phyloP scores from a whole-genome alignment of 164 flowering plant species.

The Aristolochia contorta region DNA sequence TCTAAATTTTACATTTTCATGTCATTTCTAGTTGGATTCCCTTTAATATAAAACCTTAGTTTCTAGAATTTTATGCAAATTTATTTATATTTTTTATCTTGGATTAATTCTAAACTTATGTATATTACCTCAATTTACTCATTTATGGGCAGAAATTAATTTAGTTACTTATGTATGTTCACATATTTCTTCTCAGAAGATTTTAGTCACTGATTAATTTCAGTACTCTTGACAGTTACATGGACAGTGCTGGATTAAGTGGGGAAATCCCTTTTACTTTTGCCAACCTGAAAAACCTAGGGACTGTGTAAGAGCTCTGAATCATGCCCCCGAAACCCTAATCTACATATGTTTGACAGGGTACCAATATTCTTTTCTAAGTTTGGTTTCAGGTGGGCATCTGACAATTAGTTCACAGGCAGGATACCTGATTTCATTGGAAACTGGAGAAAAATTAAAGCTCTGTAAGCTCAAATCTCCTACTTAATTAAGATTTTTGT shows the following conservation, averaged over 20 bases:
- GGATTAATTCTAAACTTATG: too few species aligned
- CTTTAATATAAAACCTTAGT: too few species aligned
- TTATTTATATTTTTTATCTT: too few species aligned
- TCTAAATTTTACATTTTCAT: too few species aligned
- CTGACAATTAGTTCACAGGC: constrained; percentile 56
- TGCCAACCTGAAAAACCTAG: constrained; percentile 16
- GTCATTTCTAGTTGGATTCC: too few species aligned
- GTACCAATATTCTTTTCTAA: not conserved
- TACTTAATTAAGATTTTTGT: too few species aligned
- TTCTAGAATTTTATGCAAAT: too few species aligned
- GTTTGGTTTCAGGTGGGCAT: constrained; percentile 47
- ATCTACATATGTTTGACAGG: not conserved
- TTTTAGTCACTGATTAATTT: not conserved
- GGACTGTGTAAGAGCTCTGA: constrained; percentile 19
- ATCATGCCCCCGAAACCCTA: not conserved
- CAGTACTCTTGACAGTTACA: constrained; percentile 20
- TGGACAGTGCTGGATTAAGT: constrained; percentile 30
- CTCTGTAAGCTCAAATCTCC: constrained; percentile 23
- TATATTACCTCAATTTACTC: too few species aligned
- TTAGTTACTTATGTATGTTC: not conserved
- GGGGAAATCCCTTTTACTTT: constrained; percentile 35
- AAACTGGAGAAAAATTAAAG: constrained; percentile 42
- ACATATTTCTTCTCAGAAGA: not conserved
- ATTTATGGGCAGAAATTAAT: too few species aligned
- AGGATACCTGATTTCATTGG: constrained; percentile 66